Conservation (phyloP, 2,329 filamentous ascomycete species). For the Fusarium nodosum region DNA sequence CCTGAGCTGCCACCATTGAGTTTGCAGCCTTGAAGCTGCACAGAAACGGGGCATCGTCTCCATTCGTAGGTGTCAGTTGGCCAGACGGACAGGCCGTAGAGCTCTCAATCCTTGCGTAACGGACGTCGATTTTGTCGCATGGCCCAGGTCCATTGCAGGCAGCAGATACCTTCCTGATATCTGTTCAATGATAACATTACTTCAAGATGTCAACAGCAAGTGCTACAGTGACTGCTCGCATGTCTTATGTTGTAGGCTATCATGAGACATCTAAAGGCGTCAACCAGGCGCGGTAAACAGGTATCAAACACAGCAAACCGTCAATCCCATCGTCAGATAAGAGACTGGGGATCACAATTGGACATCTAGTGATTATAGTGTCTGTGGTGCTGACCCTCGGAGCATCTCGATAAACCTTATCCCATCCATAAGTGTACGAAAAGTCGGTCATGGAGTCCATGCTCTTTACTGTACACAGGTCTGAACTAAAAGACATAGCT, state of each 20-base stretch:
- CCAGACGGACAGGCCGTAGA: constrained; percentile 2
- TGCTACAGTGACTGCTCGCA: constrained; percentile 13
- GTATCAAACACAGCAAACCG: neutral
- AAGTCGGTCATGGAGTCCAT: neutral
- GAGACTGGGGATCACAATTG: neutral
- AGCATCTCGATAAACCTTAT: neutral
- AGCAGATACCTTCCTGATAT: neutral
- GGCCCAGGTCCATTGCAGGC: neutral
- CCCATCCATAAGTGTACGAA: neutral
- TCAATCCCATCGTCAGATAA: constrained; percentile 2
- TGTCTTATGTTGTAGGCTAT: constrained; percentile 19
- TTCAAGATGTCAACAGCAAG: constrained; percentile 2
- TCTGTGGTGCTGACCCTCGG: neutral
- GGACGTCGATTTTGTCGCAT: constrained; percentile 3
- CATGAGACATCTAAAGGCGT: constrained; percentile 26
- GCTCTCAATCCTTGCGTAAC: constrained; percentile 1
- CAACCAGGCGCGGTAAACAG: neutral
- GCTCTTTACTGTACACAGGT: constrained; percentile 6
- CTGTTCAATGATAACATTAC: neutral
- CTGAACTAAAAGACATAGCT: constrained; percentile 10
- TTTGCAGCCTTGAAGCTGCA: constrained; percentile 37
- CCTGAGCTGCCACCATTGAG: constrained; percentile 23
- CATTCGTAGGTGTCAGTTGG: constrained; percentile 26
- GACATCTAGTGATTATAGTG: neutral
- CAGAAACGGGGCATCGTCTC: constrained; percentile 29